phyloP scores from a whole-genome alignment of 345 rosid species.

The Cardamine occulta region DNA sequence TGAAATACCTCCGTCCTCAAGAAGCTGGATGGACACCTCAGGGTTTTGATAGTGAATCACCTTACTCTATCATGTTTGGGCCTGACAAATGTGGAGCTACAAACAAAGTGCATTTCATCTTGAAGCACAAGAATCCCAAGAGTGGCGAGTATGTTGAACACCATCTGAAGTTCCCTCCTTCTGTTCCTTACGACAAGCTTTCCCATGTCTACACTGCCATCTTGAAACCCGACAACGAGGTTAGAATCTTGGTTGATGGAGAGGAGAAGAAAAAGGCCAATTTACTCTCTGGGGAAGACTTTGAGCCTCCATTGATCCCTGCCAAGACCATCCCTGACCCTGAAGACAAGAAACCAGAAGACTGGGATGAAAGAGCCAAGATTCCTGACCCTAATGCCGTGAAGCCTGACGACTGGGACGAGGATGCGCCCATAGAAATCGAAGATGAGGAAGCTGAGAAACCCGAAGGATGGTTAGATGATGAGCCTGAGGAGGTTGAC shows the following conservation, averaged over 20 bases:
- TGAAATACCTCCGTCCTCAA: slow-evolving; percentile 80
- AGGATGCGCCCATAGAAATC: slow-evolving; percentile 91
- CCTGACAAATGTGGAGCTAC: slow-evolving; percentile 90
- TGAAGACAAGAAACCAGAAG: slow-evolving; percentile 87
- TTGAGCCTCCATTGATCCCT: slow-evolving; percentile 81
- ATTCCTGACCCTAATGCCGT: slow-evolving; percentile 73
- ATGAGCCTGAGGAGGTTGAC: slow-evolving; percentile 86
- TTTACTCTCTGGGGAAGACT: slow-evolving; percentile 72
- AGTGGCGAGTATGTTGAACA: slow-evolving; percentile 80
- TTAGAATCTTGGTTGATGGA: slow-evolving; percentile 69
- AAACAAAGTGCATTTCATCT: slow-evolving; percentile 87
- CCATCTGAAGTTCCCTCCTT: slow-evolving; percentile 79
- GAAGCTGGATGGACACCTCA: slow-evolving; percentile 74
- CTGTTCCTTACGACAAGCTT: slow-evolving; percentile 80
- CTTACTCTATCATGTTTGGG: slow-evolving; percentile 89
- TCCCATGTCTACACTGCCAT: slow-evolving; percentile 86
- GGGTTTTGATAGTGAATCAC: slow-evolving; percentile 72
- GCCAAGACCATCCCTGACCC: slow-evolving; percentile 86
- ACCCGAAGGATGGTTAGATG: slow-evolving; percentile 93
- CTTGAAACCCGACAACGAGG: slow-evolving; percentile 71
- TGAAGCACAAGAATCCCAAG: slow-evolving; percentile 91
- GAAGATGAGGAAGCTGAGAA: slow-evolving; percentile 81
- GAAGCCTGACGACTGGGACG: slow-evolving; percentile 94
- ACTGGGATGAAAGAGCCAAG: slow-evolving; percentile 85
- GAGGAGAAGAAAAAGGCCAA: slow-evolving; percentile 81